phyloP scores from a whole-genome alignment of 352 stramenopile species.

The Phytophthora boehmeriae region DNA sequence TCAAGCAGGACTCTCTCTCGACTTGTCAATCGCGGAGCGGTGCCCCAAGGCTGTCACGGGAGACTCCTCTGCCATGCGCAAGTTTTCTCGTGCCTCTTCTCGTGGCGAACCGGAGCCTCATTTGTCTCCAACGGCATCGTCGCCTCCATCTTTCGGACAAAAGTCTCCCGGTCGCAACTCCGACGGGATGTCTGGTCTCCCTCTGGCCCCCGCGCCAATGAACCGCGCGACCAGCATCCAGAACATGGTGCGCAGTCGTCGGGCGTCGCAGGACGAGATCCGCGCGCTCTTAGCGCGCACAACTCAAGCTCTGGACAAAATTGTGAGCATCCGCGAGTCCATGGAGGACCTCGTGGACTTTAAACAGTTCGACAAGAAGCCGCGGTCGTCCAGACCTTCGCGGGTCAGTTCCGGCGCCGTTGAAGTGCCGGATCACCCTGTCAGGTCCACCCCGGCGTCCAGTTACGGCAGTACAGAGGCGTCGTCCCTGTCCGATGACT shows the following conservation, averaged over 20 bases:
- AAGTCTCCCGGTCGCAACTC: conserved; percentile 9
- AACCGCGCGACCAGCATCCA: conserved; percentile 18
- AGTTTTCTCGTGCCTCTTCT: conserved; percentile 33
- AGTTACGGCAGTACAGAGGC: conserved; percentile 68
- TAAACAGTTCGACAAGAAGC: conserved; percentile 72
- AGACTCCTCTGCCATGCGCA: conserved; percentile 23
- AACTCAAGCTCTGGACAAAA: conserved; percentile 75
- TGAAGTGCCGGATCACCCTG: conserved; percentile 27
- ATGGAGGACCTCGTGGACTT: conserved; percentile 87
- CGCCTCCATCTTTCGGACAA: conserved; percentile 12
- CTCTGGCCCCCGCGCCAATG: conserved; percentile 7
- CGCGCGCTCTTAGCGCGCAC: conserved; percentile 72
- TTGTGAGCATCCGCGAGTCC: conserved; percentile 83
- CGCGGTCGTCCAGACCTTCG: conserved; percentile 29
- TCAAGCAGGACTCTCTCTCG: no score
- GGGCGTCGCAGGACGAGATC: conserved; percentile 75
- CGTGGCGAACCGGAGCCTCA: conserved; percentile 15
- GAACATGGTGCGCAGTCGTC: conserved; percentile 35
- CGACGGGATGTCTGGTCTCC: conserved; percentile 24
- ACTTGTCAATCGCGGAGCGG: conserved; percentile 2
- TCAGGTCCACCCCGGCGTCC: conserved; percentile 32
- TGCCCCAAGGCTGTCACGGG: neutral
- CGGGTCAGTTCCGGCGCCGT: conserved; percentile 41
- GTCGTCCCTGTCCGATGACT: conserved; percentile 47
- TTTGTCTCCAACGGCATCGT: conserved; percentile 9